Conservation (phyloP, 139 green algal genomes). For the Spirogloea muscicola region DNA sequence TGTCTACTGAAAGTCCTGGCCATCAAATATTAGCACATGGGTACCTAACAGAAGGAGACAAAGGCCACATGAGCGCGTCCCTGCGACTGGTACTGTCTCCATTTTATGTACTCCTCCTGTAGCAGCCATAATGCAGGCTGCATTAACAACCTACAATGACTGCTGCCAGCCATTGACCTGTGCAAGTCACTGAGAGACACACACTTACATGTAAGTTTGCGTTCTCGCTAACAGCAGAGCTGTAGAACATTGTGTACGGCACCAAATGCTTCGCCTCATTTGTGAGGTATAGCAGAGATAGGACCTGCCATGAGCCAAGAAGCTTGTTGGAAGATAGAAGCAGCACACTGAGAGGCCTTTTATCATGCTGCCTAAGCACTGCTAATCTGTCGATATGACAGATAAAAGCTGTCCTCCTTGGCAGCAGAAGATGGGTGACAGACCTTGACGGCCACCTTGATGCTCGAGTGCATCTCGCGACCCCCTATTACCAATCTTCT, state of each 20-base stretch:
- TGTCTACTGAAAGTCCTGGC: no score
- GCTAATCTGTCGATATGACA: no score
- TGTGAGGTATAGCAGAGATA: neutral
- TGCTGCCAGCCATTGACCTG: neutral
- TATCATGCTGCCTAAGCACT: neutral
- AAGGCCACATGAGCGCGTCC: neutral
- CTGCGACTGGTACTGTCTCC: slow-evolving; percentile 8
- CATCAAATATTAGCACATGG: neutral
- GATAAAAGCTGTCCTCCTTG: no score
- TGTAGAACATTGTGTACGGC: slow-evolving; percentile 20
- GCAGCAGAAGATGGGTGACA: no score
- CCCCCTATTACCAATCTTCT: slow-evolving; percentile 1
- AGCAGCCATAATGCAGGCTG: neutral
- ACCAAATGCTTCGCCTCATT: neutral
- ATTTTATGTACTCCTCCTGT: slow-evolving; percentile 42
- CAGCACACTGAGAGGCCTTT: neutral
- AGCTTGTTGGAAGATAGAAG: neutral
- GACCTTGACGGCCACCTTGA: slow-evolving; percentile 3
- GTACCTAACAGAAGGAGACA: slow-evolving; percentile 33
- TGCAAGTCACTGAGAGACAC: neutral
- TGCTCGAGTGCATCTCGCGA: neutral
- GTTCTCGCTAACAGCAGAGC: slow-evolving; percentile 5
- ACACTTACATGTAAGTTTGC: slow-evolving; percentile 13
- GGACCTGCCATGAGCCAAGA: neutral
- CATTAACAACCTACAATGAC: neutral